These are phyloP conservation scores for Sclerotinia glacialis DNA, from an alignment of 2,329 filamentous ascomycete species.

Conservation along the genomic window DNA sequence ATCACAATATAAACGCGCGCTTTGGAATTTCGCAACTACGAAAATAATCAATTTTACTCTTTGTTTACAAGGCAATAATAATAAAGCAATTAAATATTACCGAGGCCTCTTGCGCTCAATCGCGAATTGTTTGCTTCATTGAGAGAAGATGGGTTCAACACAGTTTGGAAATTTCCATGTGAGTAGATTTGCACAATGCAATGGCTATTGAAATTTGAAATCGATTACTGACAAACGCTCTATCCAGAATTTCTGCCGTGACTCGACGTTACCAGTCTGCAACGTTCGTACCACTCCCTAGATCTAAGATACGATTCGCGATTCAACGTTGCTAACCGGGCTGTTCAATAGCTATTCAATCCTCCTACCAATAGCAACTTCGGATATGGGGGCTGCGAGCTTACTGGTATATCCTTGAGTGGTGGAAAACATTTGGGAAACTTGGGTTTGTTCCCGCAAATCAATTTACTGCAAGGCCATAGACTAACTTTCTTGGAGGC, in stretches of 20 bases:
- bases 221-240: conserved; percentile 25
- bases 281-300: conserved; percentile 60
- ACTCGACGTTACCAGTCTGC: conserved; percentile 79
- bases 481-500: conserved; percentile 51
- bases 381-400: conserved; percentile 61
- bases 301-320: conserved; percentile 12
- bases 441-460: conserved; percentile 58
- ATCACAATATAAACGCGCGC: conserved; percentile 15
- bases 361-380: conserved; percentile 32
- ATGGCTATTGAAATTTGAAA: conserved; percentile 11
- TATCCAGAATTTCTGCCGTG: conserved; percentile 72
- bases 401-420: conserved; percentile 72
- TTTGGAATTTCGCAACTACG: conserved; percentile 16
- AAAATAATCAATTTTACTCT: conserved; percentile 18
- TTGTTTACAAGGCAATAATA: conserved; percentile 12
- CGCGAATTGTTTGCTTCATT: conserved; percentile 9
- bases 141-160: conserved; percentile 33
- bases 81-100: conserved; percentile 14
- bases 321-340: conserved; percentile 25
- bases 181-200: conserved; percentile 25
- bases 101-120: conserved; percentile 1
- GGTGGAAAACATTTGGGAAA: conserved; percentile 70
- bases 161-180: conserved; percentile 60
- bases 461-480: conserved; percentile 11
- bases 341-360: conserved; percentile 59